phyloP scores from a whole-genome alignment of 495 filamentous ascomycete species.

The Aspergillus steynii region DNA sequence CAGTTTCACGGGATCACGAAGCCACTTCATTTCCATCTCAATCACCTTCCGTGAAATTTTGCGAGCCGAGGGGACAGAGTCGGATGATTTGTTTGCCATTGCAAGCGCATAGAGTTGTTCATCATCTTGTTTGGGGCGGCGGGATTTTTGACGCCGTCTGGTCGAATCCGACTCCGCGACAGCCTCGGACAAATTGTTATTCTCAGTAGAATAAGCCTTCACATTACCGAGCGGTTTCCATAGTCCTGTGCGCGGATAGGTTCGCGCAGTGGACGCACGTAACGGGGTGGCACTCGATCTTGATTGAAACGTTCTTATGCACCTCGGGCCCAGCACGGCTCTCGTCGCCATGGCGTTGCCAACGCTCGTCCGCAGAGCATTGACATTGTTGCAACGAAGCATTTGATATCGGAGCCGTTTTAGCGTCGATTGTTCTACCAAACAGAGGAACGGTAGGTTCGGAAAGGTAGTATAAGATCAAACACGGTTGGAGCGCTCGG shows the following conservation, averaged over 20 bases:
- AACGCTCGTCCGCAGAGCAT: slow-evolving; percentile 19
- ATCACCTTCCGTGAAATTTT: slow-evolving; percentile 25
- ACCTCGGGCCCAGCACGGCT: slow-evolving; percentile 7
- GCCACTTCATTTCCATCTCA: slow-evolving; percentile 58
- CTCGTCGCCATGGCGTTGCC: slow-evolving; percentile 14
- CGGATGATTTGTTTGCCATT: slow-evolving; percentile 9
- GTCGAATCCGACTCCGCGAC: neutral
- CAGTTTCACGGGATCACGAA: slow-evolving; percentile 67
- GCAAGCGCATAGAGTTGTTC: slow-evolving; percentile 14
- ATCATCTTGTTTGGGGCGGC: neutral
- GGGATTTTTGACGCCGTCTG: neutral
- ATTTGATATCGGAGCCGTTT: slow-evolving; percentile 12
- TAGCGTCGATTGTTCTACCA: neutral
- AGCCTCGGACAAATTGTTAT: neutral
- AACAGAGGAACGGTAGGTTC: neutral
- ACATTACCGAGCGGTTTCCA: neutral
- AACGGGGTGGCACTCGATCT: neutral
- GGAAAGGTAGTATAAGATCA: neutral
- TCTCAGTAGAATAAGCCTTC: slow-evolving; percentile 4
- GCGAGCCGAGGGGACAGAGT: neutral
- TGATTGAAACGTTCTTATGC: slow-evolving; percentile 6
- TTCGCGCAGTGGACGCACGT: neutral
- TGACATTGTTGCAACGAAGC: slow-evolving; percentile 27
- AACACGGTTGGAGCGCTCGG: neutral
- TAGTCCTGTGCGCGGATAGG: neutral